Conservation (phyloP, 169 alveolate genomes). For the Cryptosporidium ryanae region DNA sequence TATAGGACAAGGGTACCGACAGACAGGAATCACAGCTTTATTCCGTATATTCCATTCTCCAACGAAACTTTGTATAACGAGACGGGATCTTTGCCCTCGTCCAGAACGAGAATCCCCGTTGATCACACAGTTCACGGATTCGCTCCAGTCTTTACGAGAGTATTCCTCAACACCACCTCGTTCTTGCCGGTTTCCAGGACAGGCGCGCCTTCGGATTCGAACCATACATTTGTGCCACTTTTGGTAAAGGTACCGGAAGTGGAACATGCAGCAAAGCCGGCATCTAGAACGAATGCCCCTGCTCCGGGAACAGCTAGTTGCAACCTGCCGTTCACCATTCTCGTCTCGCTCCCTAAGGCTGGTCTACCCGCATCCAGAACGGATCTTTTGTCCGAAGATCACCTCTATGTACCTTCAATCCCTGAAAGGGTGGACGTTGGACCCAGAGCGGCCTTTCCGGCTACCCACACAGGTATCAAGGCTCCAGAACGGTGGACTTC, state of each 20-base stretch:
- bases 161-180: not conserved
- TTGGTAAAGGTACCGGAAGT: not conserved
- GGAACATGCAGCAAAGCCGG: conserved; percentile 67
- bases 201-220: not conserved
- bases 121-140: conserved; percentile 19
- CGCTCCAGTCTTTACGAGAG: conserved; percentile 20
- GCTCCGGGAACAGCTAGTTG: conserved; percentile 65
- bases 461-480: conserved; percentile 27
- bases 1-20: conserved; percentile 14
- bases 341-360: conserved; percentile 48
- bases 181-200: conserved; percentile 44
- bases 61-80: not conserved
- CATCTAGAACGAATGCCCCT: conserved; percentile 44
- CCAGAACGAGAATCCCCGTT: conserved; percentile 32
- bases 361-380: conserved; percentile 56
- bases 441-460: conserved; percentile 67
- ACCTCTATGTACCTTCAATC: conserved; percentile 22
- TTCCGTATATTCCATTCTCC: not conserved
- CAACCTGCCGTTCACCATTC: conserved; percentile 33
- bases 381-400: conserved; percentile 4
- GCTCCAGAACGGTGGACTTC: conserved; percentile 37
- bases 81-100: conserved; percentile 41
- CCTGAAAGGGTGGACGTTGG: conserved; percentile 30
- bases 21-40: conserved; percentile 12
- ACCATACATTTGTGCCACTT: conserved; percentile 17